Evolutionary conservation across 176 grass and related monocot genomes (phyloP), one percentile per base, ranked within the genome.

Genomic region (Tuctoria greenei): DNA sequence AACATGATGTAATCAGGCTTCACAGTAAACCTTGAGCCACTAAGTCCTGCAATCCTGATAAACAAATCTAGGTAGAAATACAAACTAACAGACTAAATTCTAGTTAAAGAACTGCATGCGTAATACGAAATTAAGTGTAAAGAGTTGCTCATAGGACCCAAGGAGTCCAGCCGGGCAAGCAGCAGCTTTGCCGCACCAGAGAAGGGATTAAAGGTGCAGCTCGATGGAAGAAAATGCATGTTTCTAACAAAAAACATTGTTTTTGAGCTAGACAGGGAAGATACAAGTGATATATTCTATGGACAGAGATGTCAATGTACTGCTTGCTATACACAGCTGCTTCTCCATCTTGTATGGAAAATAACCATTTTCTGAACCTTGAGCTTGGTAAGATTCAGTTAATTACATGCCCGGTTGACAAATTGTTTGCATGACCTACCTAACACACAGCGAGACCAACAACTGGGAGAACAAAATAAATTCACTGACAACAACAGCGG

Each of bases 391-490:
- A 78, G 44, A 79, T 75, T 70, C 77, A 71, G 77, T 73, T 89
- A 91, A 86, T 89, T 95, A 95, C 89, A 91, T 50, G 79, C 26
- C 69, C 84, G 24, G 28, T 18, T 76, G 62, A 71, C 58, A 82
- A n/a, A 38, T 76, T 82, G 57, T 31, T 75, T 54, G 28, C 45
- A 54, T 66, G 57, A 66, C 66, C 87, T 99, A 99, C 20, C 82
- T 89, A 21, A 99, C 86, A 70, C 92, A 99, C 74, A 99, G 64
- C 11, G 95, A 92, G 6, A 82, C 82, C 61, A 99, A 69, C 72
- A 99, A 79, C 73, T 92, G 89, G 54, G 91, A 99, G 76, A 99
- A 90, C 8, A 99, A 85, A 75, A 99, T 88, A 78, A 99, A 99
- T 75, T 95, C 95, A 61, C 91, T 99, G 72, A 99, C 85, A 61